Conservation (phyloP, 1,284 basidiomycete species). For the Ceratobasidium papillatum region DNA sequence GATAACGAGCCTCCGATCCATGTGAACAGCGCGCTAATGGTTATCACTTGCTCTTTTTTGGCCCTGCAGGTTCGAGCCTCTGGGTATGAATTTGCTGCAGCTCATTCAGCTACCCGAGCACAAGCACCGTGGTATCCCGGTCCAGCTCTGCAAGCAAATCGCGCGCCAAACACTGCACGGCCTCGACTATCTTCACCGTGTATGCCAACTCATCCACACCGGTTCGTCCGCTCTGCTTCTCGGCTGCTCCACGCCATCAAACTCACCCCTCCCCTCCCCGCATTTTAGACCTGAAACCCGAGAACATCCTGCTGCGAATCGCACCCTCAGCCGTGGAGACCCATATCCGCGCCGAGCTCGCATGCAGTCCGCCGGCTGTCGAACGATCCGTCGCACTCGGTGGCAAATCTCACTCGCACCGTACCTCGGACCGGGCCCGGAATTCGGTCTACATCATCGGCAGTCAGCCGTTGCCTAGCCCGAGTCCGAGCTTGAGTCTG, state of each 20-base stretch:
- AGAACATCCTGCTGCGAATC: constrained; percentile 97
- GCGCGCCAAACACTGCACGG: constrained; percentile 96
- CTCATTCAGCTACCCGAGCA: constrained; percentile 80
- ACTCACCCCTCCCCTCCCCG: constrained; percentile 41
- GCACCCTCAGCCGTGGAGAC: constrained; percentile 85
- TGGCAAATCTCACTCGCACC: neutral
- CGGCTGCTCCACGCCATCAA: constrained; percentile 46
- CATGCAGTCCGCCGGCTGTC: constrained; percentile 18
- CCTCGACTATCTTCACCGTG: constrained; percentile 96
- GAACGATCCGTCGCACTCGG: constrained; percentile 11
- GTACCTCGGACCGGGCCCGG: neutral
- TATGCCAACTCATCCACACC: constrained; percentile 94
- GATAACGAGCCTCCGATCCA: neutral
- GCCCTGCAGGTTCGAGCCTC: constrained; percentile 97
- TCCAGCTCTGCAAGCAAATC: constrained; percentile 93
- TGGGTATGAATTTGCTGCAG: constrained; percentile 97
- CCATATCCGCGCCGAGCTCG: constrained; percentile 69
- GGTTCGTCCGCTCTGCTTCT: constrained; percentile 47
- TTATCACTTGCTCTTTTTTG: constrained; percentile 23
- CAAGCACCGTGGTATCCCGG: constrained; percentile 77
- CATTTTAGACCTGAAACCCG: constrained; percentile 85
- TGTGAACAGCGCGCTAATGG: constrained; percentile 25
- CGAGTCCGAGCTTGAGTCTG: constrained; percentile 55
- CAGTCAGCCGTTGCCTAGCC: constrained; percentile 88
- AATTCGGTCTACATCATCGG: constrained; percentile 82